Evolutionary conservation across 345 rosid species (phyloP).

Genomic region (Aurinia saxatilis): DNA sequence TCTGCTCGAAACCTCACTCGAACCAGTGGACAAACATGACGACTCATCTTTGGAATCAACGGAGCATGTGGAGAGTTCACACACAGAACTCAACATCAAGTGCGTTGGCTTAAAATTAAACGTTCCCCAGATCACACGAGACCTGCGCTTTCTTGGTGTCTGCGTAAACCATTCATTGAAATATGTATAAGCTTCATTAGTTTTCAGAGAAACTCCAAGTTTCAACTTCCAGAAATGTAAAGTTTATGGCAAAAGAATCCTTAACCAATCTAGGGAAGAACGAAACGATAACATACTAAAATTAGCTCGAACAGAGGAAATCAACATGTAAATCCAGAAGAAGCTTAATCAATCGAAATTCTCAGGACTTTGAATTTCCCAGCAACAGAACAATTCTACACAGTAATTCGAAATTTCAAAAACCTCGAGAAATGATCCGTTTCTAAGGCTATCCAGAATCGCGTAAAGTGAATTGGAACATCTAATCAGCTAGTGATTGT

Average conservation of each 20-base stretch:
- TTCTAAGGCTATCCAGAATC: neutral
- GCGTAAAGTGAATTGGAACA: neutral
- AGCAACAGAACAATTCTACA: neutral
- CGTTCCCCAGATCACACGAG: slow-evolving; percentile 35
- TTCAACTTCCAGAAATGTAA: neutral
- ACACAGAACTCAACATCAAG: slow-evolving; percentile 1
- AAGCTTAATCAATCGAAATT: neutral
- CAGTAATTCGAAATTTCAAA: neutral
- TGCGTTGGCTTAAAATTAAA: slow-evolving; percentile 6
- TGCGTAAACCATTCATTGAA: slow-evolving; percentile 8
- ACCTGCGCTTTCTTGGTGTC: slow-evolving; percentile 52
- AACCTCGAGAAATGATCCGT: neutral
- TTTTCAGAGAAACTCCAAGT: neutral
- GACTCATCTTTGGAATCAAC: slow-evolving; percentile 35
- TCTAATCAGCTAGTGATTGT: no score
- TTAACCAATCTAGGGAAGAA: neutral
- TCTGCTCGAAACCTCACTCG: slow-evolving; percentile 38
- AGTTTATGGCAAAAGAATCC: neutral
- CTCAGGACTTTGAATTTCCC: neutral
- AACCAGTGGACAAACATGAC: slow-evolving; percentile 48
- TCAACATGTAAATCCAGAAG: neutral
- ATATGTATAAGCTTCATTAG: neutral
- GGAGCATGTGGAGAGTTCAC: slow-evolving; percentile 28
- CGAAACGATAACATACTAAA: neutral
- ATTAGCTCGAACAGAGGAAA: neutral